A percentile compares a stretch with the other conserved stretches of the same genome.
Evolutionary conservation across 2,329 filamentous ascomycete genomes (phyloP).

Genomic region (Aureobasidium namibiae): DNA sequence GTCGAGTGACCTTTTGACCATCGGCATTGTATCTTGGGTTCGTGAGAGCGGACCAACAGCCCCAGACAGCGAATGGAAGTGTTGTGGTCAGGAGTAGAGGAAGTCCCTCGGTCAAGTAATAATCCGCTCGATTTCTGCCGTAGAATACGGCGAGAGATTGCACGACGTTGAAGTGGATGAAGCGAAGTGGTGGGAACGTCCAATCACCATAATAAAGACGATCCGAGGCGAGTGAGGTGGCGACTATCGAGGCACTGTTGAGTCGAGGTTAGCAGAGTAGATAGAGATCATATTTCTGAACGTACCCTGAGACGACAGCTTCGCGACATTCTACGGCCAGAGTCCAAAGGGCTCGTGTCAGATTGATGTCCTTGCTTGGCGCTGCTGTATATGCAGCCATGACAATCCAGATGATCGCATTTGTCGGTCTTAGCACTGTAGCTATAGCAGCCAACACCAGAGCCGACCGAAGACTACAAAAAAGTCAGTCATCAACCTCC

Average conservation of each 20-base stretch:
- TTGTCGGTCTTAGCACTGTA: conserved; percentile 82
- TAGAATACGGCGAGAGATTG: conserved; percentile 89
- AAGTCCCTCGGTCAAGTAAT: conserved; percentile 84
- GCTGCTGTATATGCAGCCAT: conserved; percentile 3
- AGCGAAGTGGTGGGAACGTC: conserved; percentile 82
- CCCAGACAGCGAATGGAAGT: conserved; percentile 65
- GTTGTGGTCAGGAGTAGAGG: conserved; percentile 78
- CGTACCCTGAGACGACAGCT: conserved; percentile 10
- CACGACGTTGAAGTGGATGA: conserved; percentile 82
- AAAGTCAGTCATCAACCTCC: neutral
- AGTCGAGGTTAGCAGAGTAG: neutral
- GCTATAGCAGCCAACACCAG: conserved; percentile 57
- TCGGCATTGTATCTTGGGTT: neutral
- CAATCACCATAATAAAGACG: conserved; percentile 72
- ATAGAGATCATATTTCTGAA: neutral
- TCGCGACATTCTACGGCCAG: neutral
- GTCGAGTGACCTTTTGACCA: conserved; percentile 17
- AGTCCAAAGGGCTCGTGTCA: neutral
- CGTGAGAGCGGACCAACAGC: conserved; percentile 46
- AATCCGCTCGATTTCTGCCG: conserved; percentile 81
- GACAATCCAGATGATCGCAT: conserved; percentile 67
- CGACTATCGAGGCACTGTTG: conserved; percentile 41
- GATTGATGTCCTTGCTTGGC: neutral
- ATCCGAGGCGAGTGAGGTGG: conserved; percentile 60
- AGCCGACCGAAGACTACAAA: neutral